phyloP scores from a whole-genome alignment of 768 basidiomycete genomes.

The Kwoniella sp. region DNA sequence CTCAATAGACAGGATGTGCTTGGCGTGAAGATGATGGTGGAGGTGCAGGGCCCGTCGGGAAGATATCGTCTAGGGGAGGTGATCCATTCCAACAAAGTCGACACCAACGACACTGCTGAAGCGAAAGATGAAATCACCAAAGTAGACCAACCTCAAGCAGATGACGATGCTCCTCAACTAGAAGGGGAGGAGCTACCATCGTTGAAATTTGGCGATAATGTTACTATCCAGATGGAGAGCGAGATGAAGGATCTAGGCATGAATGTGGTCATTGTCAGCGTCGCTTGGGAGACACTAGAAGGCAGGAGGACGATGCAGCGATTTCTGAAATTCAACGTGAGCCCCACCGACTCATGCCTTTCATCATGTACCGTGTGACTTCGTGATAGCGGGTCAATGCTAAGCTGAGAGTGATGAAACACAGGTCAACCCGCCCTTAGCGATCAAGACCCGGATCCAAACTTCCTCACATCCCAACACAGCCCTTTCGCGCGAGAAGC shows the following conservation, averaged over 20 bases:
- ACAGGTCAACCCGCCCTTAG: constrained; percentile 94
- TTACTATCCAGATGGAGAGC: constrained; percentile 73
- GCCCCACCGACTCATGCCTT: too few relatives aligned
- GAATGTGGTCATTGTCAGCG: constrained; percentile 82
- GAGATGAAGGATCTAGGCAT: constrained; percentile 94
- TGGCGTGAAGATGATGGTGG: constrained; percentile 69
- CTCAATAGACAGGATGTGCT: constrained; percentile 58
- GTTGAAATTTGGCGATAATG: constrained; percentile 62
- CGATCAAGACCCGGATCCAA: constrained; percentile 94
- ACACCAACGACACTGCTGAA: constrained; percentile 62
- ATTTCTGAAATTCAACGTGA: constrained; percentile 87
- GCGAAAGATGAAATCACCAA: constrained; percentile 58
- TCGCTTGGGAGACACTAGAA: constrained; percentile 73
- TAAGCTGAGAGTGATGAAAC: too few relatives aligned
- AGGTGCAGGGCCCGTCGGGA: constrained; percentile 73
- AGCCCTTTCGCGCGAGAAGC: constrained; percentile 65
- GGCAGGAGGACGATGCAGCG: constrained; percentile 68
- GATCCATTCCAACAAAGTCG: constrained; percentile 24
- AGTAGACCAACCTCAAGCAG: constrained; percentile 57
- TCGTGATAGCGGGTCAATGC: too few relatives aligned
- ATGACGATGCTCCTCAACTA: constrained; percentile 64
- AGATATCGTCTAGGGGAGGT: constrained; percentile 58
- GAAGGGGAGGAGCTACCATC: constrained; percentile 51
- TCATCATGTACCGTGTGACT: too few relatives aligned
- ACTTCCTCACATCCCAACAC: constrained; percentile 73